phyloP scores from a whole-genome alignment of 2,329 filamentous ascomycete genomes.

The Plenodomus lindquistii region DNA sequence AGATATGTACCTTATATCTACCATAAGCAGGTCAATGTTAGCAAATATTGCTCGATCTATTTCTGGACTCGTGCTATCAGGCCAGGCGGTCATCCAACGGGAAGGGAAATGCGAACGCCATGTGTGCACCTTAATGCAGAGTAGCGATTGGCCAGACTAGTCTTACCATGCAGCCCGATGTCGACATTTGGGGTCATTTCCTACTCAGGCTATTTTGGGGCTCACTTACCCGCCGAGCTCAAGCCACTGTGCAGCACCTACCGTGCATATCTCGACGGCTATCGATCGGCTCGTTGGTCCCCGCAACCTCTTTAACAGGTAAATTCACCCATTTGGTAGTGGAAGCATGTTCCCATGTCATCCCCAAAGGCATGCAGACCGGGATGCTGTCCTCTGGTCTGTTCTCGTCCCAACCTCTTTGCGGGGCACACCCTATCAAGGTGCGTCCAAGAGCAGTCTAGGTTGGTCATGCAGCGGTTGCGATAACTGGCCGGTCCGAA shows the following conservation, averaged over 20 bases:
- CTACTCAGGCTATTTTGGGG: conserved; percentile 45
- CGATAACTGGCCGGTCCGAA: conserved; percentile 47
- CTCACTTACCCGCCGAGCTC: conserved; percentile 42
- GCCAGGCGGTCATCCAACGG: conserved; percentile 36
- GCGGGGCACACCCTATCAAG: conserved; percentile 29
- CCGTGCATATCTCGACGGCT: conserved; percentile 27
- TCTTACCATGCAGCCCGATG: conserved; percentile 30
- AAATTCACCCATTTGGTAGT: conserved; percentile 35
- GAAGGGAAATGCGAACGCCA: conserved; percentile 31
- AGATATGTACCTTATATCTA: conserved; percentile 54
- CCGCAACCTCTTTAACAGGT: conserved; percentile 37
- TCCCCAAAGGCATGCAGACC: conserved; percentile 20
- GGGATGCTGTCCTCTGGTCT: conserved; percentile 27
- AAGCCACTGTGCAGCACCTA: conserved; percentile 20
- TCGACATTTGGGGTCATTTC: conserved; percentile 43
- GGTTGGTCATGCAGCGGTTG: conserved; percentile 45
- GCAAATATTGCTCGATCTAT: conserved; percentile 52
- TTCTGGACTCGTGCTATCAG: conserved; percentile 46
- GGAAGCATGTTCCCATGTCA: conserved; percentile 19
- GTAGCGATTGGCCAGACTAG: conserved; percentile 36
- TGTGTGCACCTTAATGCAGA: conserved; percentile 19
- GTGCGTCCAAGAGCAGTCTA: conserved; percentile 32
- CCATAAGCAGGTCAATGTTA: conserved; percentile 43
- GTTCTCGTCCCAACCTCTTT: conserved; percentile 29
- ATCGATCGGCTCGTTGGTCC: conserved; percentile 33